Evolutionary conservation across 1,284 basidiomycete genomes (phyloP), one percentile per base, ranked within the genome.

Genomic region (Ceratobasidium sp.): DNA sequence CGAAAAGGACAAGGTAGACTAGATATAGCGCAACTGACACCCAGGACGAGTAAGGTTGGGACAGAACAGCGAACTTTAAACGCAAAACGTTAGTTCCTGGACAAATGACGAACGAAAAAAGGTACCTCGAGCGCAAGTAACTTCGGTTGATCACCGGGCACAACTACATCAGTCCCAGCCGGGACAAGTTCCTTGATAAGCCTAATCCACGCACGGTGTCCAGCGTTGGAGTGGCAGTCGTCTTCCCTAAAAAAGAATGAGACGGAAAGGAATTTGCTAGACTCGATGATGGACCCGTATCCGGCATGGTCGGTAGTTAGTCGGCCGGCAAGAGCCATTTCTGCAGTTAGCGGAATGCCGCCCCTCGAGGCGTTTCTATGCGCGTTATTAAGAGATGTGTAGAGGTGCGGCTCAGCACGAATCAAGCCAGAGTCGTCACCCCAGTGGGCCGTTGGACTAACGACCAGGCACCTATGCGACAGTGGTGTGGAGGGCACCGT

Each of bases 381-480:
- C 27, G 83, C 81, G 61, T 83, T 78, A 76, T 84, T 86, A 77
- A 92, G 82, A 6, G 90, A 88, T 69, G 86, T 84, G 62, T 88
- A 80, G 58, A 93, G 84, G 78, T 89, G 86, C 24, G 79, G 64
- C 79, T 93, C 91, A 0, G 84, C 82, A 63, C 80, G 80, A 39
- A 94, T 80, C 19, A 82, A 79, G 19, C 83, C 82, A 79, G 86
- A 84, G 78, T 92, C 86, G 79, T 91, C 84, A 54, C 85, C 79
- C 93, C 93, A 94, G 80, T 92, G 93, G 11, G 86, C 85, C 29
- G 91, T 83, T 1, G 93, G 93, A 53, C 89, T 92, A 76, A 93
- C 82, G 49, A 88, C 87, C 69, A 93, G 84, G 81, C 92, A 94
- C 66, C 83, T 81, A 19, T 59, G 62, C 9, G 64, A 56, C 13